A percentile compares a stretch with the other conserved stretches of the same genome.
Evolutionary conservation across 164 flowering plant species (phyloP).

Genomic region (Aristolochia contorta): DNA sequence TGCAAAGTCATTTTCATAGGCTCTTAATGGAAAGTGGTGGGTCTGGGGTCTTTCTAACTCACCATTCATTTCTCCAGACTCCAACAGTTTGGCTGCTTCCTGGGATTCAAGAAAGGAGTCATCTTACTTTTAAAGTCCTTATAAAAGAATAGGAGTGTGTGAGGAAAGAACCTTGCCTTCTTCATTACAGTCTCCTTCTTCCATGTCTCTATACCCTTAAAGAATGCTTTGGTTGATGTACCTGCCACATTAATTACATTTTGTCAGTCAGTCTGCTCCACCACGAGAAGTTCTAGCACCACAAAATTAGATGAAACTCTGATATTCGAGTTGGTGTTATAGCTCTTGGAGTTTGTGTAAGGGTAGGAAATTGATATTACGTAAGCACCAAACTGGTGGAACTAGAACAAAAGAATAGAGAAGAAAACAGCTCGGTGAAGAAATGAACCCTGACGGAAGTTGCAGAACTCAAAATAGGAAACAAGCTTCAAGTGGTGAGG

Average conservation of each 20-base stretch:
- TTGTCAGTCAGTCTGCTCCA: too few relatives aligned
- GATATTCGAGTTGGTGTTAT: too few relatives aligned
- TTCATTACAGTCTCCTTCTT: slow-evolving; percentile 59
- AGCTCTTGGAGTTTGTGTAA: too few relatives aligned
- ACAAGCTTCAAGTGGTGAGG: neutral
- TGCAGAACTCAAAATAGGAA: neutral
- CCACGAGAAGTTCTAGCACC: too few relatives aligned
- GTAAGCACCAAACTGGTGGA: too few relatives aligned
- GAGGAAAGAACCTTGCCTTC: slow-evolving; percentile 22
- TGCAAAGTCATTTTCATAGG: too few relatives aligned
- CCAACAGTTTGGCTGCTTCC: slow-evolving; percentile 44
- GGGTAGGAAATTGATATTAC: too few relatives aligned
- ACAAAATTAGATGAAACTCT: too few relatives aligned
- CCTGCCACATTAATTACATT: slow-evolving; percentile 16
- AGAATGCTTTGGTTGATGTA: slow-evolving; percentile 56
- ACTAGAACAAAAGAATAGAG: too few relatives aligned
- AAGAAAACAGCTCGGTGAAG: too few relatives aligned
- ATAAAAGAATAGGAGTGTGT: neutral
- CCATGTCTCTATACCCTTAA: slow-evolving; percentile 66
- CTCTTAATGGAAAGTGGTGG: neutral
- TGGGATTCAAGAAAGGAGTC: slow-evolving; percentile 16
- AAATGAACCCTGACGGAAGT: neutral
- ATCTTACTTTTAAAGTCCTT: neutral
- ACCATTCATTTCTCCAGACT: slow-evolving; percentile 26
- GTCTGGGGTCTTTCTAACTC: slow-evolving; percentile 6